A percentile compares a stretch with the other conserved stretches of the same genome.
phyloP scores from a whole-genome alignment of 2,329 filamentous ascomycete genomes.

The Xylariaceae sp. region DNA sequence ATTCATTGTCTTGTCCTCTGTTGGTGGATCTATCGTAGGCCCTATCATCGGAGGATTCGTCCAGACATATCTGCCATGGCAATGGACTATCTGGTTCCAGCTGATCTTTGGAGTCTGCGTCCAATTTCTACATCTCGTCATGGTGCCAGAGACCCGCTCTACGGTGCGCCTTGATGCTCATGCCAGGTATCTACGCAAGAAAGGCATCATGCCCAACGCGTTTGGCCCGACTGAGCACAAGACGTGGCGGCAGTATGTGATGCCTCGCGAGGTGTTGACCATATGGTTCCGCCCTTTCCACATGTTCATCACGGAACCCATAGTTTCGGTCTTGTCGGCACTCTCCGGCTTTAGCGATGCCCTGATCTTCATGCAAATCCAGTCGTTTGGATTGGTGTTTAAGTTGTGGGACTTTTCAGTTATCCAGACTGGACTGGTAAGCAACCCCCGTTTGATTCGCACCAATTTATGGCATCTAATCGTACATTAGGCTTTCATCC shows the following conservation, averaged over 20 bases:
- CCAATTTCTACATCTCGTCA: conserved; percentile 49
- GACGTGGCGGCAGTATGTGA: conserved; percentile 34
- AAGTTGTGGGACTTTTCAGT: conserved; percentile 54
- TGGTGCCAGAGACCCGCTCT: conserved; percentile 56
- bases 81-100: conserved; percentile 61
- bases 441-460: neutral
- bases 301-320: conserved; percentile 60
- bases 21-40: conserved; percentile 51
- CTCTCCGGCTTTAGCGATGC: conserved; percentile 60
- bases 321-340: conserved; percentile 55
- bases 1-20: conserved; percentile 56
- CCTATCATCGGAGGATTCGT: conserved; percentile 53
- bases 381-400: conserved; percentile 58
- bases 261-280: conserved; percentile 39
- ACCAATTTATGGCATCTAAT: conserved; percentile 12
- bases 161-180: conserved; percentile 55
- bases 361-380: conserved; percentile 63
- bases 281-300: conserved; percentile 60
- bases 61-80: conserved; percentile 45
- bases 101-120: conserved; percentile 52
- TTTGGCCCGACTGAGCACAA: conserved; percentile 47
- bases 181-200: conserved; percentile 51
- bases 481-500: conserved; percentile 40
- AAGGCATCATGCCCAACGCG: conserved; percentile 40
- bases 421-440: conserved; percentile 28